These are phyloP conservation scores for Vararia minispora DNA, from an alignment of 768 basidiomycete species.

Conservation along the genomic window DNA sequence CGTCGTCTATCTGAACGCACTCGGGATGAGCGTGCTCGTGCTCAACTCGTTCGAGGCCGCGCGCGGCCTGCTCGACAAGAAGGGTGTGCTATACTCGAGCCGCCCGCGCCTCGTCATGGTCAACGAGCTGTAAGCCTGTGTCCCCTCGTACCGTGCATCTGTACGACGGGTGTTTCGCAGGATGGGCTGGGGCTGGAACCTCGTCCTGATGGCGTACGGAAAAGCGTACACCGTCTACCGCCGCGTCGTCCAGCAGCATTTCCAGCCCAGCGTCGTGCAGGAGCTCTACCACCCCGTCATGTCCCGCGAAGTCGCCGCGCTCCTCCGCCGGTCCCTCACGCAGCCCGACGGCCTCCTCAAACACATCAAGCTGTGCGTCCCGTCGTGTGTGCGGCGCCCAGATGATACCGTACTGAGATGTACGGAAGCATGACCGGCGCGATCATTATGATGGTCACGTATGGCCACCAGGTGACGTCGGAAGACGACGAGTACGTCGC, in stretches of 20 bases:
- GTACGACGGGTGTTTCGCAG: not conserved
- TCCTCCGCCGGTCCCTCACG: not conserved
- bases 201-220: constrained; percentile 1
- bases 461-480: constrained; percentile 9
- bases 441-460: constrained; percentile 11
- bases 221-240: constrained; percentile 1
- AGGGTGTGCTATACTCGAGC: constrained; percentile 11
- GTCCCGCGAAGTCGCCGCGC: not conserved
- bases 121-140: constrained; percentile 9
- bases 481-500: constrained; percentile 9
- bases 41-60: constrained; percentile 13
- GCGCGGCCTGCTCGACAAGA: constrained; percentile 12
- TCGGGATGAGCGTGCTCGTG: constrained; percentile 8
- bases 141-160: not conserved
- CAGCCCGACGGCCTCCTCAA: not conserved
- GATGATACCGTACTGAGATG: not conserved
- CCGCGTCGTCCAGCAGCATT: constrained; percentile 2
- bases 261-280: not conserved
- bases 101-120: constrained; percentile 10
- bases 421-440: constrained; percentile 2
- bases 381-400: not conserved
- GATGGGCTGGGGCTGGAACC: constrained; percentile 1
- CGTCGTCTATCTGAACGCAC: constrained; percentile 10
- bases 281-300: not conserved
- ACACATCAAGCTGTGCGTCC: constrained; percentile 3